Evolutionary conservation across 805 yeast genomes (phyloP), one percentile per base, ranked within the genome.

Genomic region (Barnettozyma populi): DNA sequence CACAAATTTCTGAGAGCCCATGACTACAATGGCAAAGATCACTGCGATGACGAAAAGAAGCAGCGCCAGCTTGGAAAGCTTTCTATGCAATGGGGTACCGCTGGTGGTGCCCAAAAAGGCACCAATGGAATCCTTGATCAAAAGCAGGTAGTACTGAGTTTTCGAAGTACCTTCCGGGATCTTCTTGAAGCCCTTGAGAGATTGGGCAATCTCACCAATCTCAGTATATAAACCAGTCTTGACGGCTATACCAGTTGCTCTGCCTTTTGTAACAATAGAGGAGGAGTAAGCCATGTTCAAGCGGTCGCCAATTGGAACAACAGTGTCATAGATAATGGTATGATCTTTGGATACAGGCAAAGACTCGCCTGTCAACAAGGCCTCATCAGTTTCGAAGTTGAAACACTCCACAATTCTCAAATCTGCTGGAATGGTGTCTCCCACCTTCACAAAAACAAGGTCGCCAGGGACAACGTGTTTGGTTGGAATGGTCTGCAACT

Each of bases 11-110:
- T 88, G 95, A 8, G 94, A 79, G 2, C 82, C 95, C 95, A 88
- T 84, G 3, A 86, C 95, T n/a, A 89, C 79, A 49, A 89, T 81
- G 2, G 96, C 96, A 61, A 87, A 83, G 1, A 89, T 55, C 14
- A 88, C 94, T 5, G 96, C 96, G 41, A 88, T 69, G 56, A 73
- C 72, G 54, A 88, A 87, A 41, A 89, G 71, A 36, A 76, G 63
- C 43, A 87, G 76, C 3, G 96, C 95, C 46, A 89, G 71, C 73
- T 84, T 80, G 1, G 96, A 80, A 45, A 89, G 72, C 56, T 79
- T 80, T 52, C 85, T 74, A 53, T 84, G 90, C 53, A 88, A 73
- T 2, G 96, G 96, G 2, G 96, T 89, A 29, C 96, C 96, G 14
- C 74, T 79, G 34, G 76, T 78, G 29, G 83, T 77, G 45, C 96